phyloP scores from a whole-genome alignment of 2,329 filamentous ascomycete genomes.

The Cytospora schulzeri region DNA sequence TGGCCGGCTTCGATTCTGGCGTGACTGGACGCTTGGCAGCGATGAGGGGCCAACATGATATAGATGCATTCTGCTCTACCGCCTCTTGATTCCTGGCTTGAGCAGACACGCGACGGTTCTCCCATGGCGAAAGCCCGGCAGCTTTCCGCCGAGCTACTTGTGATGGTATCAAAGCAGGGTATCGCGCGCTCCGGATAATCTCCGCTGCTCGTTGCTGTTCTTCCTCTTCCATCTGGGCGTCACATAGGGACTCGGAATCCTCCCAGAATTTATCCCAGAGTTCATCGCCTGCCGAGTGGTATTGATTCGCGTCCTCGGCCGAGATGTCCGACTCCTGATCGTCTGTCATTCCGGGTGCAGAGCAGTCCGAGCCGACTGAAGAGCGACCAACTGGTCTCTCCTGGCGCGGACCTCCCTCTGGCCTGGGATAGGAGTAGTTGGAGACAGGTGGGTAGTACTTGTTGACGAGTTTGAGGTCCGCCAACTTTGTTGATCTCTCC shows the following conservation, averaged over 20 bases:
- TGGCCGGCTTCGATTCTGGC: slow-evolving; percentile 30
- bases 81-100: neutral
- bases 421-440: slow-evolving; percentile 26
- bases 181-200: slow-evolving; percentile 8
- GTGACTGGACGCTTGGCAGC: slow-evolving; percentile 31
- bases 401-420: slow-evolving; percentile 3
- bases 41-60: slow-evolving; percentile 40
- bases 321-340: slow-evolving; percentile 25
- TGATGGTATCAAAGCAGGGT: slow-evolving; percentile 22
- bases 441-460: slow-evolving; percentile 26
- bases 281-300: slow-evolving; percentile 23
- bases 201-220: neutral
- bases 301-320: slow-evolving; percentile 19
- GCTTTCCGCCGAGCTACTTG: slow-evolving; percentile 9
- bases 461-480: slow-evolving; percentile 27
- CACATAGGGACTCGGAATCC: slow-evolving; percentile 25
- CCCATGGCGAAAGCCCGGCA: neutral
- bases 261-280: slow-evolving; percentile 28
- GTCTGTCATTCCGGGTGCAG: slow-evolving; percentile 27
- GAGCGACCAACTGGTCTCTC: slow-evolving; percentile 18
- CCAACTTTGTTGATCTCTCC: slow-evolving; percentile 23
- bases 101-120: neutral
- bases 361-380: slow-evolving; percentile 25
- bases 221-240: slow-evolving; percentile 11
- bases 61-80: neutral